Percentiles rank a stretch among this genome's conserved stretches.
Conservation (phyloP, 176 grass and related monocot genomes). For the Oryza nivara region DNA sequence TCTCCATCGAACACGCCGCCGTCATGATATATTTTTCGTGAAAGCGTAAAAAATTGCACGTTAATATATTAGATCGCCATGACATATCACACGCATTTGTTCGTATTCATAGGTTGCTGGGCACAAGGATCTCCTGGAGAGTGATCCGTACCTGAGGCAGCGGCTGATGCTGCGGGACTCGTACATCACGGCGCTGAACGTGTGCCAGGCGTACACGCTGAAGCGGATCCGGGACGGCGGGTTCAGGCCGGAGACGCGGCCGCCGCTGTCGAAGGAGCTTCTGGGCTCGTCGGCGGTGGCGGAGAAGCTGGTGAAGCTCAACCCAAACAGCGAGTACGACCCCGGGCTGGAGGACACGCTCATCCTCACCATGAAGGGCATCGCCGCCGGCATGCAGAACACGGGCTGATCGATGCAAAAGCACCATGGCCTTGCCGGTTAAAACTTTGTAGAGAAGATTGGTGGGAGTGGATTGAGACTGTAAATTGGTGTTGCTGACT, state of each 20-base stretch:
- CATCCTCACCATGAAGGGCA: slow-evolving; percentile 86
- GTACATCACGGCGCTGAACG: slow-evolving; percentile 76
- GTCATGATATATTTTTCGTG: too few species aligned
- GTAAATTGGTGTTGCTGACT: background rate
- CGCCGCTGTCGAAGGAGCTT: slow-evolving; percentile 47
- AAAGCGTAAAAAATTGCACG: too few species aligned
- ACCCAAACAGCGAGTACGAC: slow-evolving; percentile 61
- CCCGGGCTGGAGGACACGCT: slow-evolving; percentile 86
- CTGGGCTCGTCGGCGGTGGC: slow-evolving; percentile 38
- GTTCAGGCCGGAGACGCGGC: slow-evolving; percentile 44
- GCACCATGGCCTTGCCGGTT: background rate
- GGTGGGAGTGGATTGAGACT: background rate
- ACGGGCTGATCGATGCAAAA: slow-evolving; percentile 51
- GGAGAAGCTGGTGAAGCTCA: slow-evolving; percentile 63
- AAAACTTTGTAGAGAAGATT: background rate
- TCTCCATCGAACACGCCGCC: background rate
- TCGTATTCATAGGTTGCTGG: slow-evolving; percentile 55
- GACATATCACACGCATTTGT: background rate
- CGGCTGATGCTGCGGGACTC: slow-evolving; percentile 70
- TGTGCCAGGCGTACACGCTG: slow-evolving; percentile 74
- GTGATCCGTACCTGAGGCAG: slow-evolving; percentile 64
- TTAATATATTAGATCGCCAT: too few species aligned
- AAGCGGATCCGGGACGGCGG: slow-evolving; percentile 57
- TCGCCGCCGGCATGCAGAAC: slow-evolving; percentile 74
- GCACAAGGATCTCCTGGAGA: slow-evolving; percentile 61